phyloP scores from a whole-genome alignment of 2,329 filamentous ascomycete species.

The Sarocladium kiliense region DNA sequence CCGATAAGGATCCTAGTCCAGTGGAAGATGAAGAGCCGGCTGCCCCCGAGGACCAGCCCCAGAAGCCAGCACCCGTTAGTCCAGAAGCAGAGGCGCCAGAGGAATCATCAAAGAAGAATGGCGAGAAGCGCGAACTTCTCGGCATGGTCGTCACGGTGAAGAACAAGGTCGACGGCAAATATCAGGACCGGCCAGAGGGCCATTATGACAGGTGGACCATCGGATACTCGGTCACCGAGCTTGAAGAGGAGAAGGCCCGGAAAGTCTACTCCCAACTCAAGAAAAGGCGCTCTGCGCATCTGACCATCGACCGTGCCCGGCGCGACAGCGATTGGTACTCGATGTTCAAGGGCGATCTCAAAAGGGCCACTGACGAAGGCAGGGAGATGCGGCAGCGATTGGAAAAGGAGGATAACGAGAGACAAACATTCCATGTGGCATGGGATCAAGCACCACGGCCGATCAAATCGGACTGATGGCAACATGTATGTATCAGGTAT shows the following conservation, averaged over 20 bases:
- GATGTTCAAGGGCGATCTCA: constrained; percentile 37
- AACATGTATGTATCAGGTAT: neutral
- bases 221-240: constrained; percentile 71
- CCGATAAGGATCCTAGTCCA: too few species aligned
- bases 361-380: constrained; percentile 44
- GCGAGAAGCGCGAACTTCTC: constrained; percentile 38
- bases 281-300: constrained; percentile 44
- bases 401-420: constrained; percentile 42
- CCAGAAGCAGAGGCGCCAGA: neutral
- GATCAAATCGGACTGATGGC: neutral
- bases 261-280: constrained; percentile 53
- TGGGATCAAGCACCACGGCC: constrained; percentile 31
- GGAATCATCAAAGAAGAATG: neutral
- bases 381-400: constrained; percentile 51
- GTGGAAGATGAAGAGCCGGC: too few species aligned
- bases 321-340: constrained; percentile 1
- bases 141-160: constrained; percentile 68
- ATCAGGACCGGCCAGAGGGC: constrained; percentile 54
- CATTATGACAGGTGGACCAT: constrained; percentile 57
- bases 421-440: constrained; percentile 41
- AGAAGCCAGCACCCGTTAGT: neutral
- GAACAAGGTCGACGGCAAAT: constrained; percentile 64
- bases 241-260: constrained; percentile 39
- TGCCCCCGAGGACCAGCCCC: too few species aligned
- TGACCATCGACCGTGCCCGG: constrained; percentile 31